phyloP scores from a whole-genome alignment of 108 stramenopile species.

The Cyclotella cryptica region DNA sequence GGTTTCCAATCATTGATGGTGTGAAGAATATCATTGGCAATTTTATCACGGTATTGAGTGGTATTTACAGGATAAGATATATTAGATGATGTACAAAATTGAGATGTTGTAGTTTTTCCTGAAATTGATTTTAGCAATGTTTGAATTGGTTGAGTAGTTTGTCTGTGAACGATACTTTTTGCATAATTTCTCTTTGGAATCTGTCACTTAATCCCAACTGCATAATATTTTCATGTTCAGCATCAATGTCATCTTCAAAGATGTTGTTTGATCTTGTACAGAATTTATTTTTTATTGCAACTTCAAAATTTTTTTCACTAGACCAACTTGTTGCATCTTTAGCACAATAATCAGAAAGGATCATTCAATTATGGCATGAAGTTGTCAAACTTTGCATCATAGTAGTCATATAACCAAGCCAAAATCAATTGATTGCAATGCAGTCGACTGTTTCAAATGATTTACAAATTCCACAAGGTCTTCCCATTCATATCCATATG shows the following conservation, averaged over 20 bases:
- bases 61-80: no score
- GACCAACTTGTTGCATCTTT: background rate
- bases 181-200: background rate
- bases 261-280: no score
- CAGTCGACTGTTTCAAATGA: background rate
- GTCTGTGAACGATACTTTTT: background rate
- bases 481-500: background rate
- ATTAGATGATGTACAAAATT: no score
- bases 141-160: background rate
- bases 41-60: no score
- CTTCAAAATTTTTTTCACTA: background rate
- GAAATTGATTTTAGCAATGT: no score
- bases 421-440: background rate
- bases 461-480: background rate
- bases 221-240: background rate
- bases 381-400: background rate
- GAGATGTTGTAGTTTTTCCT: no score
- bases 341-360: slow-evolving; percentile 2
- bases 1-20: no score
- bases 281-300: no score
- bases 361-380: background rate
- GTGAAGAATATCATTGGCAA: no score
- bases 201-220: background rate
- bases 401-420: background rate
- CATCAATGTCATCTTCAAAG: background rate